phyloP scores from a whole-genome alignment of 2,329 filamentous ascomycete genomes.

The Sporothrix pseudoabietina region DNA sequence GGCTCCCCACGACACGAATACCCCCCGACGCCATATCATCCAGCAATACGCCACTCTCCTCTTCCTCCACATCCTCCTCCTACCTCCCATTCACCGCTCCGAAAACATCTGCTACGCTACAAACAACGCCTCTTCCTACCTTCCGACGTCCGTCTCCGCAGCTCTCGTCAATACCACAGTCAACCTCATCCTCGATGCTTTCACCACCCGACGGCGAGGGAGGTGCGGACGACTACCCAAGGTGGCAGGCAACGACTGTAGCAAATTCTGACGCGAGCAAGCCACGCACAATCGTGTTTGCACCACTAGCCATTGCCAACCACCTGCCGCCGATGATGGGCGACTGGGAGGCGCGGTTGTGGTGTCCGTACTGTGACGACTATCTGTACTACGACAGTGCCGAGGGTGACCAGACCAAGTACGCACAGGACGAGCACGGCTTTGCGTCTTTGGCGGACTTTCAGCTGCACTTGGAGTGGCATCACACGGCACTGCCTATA shows the following conservation, averaged over 20 bases:
- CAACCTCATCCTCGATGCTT: conserved; percentile 2
- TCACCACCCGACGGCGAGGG: conserved; percentile 31
- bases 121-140: not conserved
- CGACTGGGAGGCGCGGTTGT: conserved; percentile 55
- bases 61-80: not conserved
- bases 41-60: not conserved
- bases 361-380: conserved; percentile 61
- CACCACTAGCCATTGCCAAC: conserved; percentile 60
- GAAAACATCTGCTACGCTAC: not conserved
- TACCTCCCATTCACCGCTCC: not conserved
- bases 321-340: conserved; percentile 54
- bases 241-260: conserved; percentile 57
- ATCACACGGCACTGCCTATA: conserved; percentile 51
- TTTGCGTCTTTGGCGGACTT: conserved; percentile 54
- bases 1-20: conserved; percentile 53
- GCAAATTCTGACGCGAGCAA: conserved; percentile 46
- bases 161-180: conserved; percentile 1
- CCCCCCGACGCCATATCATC: conserved; percentile 37
- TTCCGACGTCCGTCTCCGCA: not conserved
- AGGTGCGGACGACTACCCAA: conserved; percentile 40
- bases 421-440: conserved; percentile 51
- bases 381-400: conserved; percentile 54
- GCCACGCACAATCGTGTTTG: conserved; percentile 56
- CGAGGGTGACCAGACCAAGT: conserved; percentile 54
- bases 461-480: conserved; percentile 60